Evolutionary conservation across 352 stramenopile species (phyloP).

Genomic region (Phytophthora cryptogea): DNA sequence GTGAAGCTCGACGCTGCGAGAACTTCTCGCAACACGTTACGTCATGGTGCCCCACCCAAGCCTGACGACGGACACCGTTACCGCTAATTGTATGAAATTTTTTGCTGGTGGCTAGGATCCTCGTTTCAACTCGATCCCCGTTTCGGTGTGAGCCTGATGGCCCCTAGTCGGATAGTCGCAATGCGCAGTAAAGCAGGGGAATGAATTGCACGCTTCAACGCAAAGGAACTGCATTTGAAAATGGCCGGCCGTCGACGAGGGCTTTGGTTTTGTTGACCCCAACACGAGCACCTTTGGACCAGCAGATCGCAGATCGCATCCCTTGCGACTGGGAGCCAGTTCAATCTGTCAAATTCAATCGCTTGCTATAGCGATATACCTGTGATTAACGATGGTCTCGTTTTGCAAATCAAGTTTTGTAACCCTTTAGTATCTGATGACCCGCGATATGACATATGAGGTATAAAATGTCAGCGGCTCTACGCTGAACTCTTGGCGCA

Average conservation of each 20-base stretch:
- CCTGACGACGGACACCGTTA: neutral
- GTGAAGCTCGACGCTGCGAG: no score
- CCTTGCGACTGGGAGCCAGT: slow-evolving; percentile 22
- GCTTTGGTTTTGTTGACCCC: slow-evolving; percentile 11
- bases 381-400: neutral
- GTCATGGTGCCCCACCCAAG: slow-evolving; percentile 1
- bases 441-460: neutral
- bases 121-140: neutral
- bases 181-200: slow-evolving; percentile 4
- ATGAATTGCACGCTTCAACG: neutral
- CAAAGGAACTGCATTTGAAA: slow-evolving; percentile 14
- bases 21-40: slow-evolving; percentile 18
- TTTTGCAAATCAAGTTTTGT: neutral
- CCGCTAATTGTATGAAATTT: neutral
- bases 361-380: neutral
- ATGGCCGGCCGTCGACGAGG: neutral
- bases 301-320: slow-evolving; percentile 30
- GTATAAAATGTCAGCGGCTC: slow-evolving; percentile 7
- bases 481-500: slow-evolving; percentile 23
- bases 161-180: slow-evolving; percentile 13
- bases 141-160: slow-evolving; percentile 23
- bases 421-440: neutral
- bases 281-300: slow-evolving; percentile 4
- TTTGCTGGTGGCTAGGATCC: neutral
- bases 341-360: slow-evolving; percentile 21